These are phyloP conservation scores for Rhodotorula mucilaginosa DNA, from an alignment of 1,284 basidiomycete genomes.

Conservation along the genomic window DNA sequence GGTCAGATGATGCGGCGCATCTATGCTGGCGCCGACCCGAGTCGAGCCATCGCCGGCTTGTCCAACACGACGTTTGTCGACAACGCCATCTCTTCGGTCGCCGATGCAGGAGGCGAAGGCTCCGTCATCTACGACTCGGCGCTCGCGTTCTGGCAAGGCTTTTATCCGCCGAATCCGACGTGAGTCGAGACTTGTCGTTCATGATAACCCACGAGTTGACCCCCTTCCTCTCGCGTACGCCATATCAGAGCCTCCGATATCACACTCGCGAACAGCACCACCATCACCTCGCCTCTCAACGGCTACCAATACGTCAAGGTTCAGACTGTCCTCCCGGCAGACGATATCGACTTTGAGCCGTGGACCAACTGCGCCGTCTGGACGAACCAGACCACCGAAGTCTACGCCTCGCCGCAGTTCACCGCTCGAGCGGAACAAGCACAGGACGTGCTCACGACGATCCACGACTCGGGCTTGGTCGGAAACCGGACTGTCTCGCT, in stretches of 20 bases:
- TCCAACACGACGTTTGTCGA: conserved; percentile 66
- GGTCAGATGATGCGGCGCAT: conserved; percentile 64
- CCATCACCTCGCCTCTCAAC: conserved; percentile 63
- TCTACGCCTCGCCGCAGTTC: conserved; percentile 54
- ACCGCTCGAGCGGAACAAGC: conserved; percentile 58
- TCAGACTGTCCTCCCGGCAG: conserved; percentile 75
- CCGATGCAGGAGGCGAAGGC: conserved; percentile 79
- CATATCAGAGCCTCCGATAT: conserved; percentile 60
- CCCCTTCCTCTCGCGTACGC: not conserved
- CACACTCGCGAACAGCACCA: conserved; percentile 70
- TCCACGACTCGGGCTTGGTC: conserved; percentile 59
- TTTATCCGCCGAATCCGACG: conserved; percentile 28
- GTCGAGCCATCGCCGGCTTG: conserved; percentile 67
- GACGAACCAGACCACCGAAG: conserved; percentile 32
- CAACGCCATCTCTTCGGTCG: conserved; percentile 60
- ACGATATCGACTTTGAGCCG: conserved; percentile 72
- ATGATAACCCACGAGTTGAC: not conserved
- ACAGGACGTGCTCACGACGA: conserved; percentile 62
- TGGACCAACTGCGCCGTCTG: conserved; percentile 48
- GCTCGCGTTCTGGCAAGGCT: conserved; percentile 48
- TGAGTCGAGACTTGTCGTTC: not conserved
- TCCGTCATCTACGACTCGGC: conserved; percentile 42
- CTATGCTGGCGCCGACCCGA: conserved; percentile 65
- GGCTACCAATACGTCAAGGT: conserved; percentile 60
- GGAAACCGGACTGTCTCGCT: conserved; percentile 66